Evolutionary conservation across 1,139 yeast genomes (phyloP).

Genomic region (Sugiyamaella grinbergsii): DNA sequence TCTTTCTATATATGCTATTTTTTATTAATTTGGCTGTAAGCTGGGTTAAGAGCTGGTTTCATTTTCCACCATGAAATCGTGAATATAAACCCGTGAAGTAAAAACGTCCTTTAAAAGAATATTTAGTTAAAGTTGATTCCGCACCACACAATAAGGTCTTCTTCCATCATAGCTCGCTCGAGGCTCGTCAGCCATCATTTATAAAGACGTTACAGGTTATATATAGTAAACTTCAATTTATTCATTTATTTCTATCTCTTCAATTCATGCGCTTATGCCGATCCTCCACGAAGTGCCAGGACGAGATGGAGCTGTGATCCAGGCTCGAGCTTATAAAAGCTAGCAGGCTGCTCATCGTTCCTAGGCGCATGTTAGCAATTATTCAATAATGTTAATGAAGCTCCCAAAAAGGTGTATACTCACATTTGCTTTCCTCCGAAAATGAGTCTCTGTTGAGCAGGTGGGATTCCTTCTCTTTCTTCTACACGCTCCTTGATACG

Average conservation of each 20-base stretch:
- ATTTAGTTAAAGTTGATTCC: too few relatives aligned
- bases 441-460: slow-evolving; percentile 89
- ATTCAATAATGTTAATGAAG: neutral
- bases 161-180: too few relatives aligned
- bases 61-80: neutral
- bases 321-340: slow-evolving; percentile 54
- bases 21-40: too few relatives aligned
- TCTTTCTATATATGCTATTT: too few relatives aligned
- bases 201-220: neutral
- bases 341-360: slow-evolving; percentile 35
- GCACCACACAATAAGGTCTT: too few relatives aligned
- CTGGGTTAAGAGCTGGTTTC: too few relatives aligned
- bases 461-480: slow-evolving; percentile 97
- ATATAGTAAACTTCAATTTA: neutral
- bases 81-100: too few relatives aligned
- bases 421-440: slow-evolving; percentile 89
- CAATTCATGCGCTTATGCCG: slow-evolving; percentile 19
- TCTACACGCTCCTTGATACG: slow-evolving; percentile 91
- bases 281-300: slow-evolving; percentile 86
- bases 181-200: too few relatives aligned
- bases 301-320: slow-evolving; percentile 89
- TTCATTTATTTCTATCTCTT: neutral
- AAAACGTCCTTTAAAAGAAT: neutral
- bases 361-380: slow-evolving; percentile 19
- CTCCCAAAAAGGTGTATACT: slow-evolving; percentile 35